phyloP scores from a whole-genome alignment of 2,329 filamentous ascomycete species.

The Aspergillus fumigatiaffinis region DNA sequence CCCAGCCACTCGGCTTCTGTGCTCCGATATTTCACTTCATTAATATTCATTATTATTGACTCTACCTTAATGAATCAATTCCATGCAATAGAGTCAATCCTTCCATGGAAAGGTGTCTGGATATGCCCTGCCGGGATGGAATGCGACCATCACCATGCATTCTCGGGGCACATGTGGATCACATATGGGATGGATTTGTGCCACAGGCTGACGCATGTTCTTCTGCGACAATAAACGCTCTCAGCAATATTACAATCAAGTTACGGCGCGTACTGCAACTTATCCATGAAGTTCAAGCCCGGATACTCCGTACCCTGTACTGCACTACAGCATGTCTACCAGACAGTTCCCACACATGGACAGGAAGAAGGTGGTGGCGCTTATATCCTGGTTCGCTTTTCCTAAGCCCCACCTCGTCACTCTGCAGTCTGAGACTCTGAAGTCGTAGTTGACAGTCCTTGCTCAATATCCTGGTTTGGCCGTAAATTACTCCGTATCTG shows the following conservation, averaged over 20 bases:
- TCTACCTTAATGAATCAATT: too few species aligned
- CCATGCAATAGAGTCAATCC: too few species aligned
- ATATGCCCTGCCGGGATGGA: conserved; percentile 8
- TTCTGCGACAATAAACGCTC: not conserved
- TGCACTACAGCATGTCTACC: not conserved
- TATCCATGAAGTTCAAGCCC: not conserved
- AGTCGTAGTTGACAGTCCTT: not conserved
- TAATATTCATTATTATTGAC: too few species aligned
- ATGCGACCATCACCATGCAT: conserved; percentile 11
- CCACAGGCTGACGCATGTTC: not conserved
- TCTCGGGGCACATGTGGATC: not conserved
- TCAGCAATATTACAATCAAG: not conserved
- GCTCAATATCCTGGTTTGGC: not conserved
- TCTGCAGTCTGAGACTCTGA: not conserved
- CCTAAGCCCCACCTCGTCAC: not conserved
- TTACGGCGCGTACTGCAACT: not conserved
- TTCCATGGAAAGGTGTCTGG: too few species aligned
- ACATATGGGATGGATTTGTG: not conserved
- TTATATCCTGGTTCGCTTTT: not conserved
- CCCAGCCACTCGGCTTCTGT: not conserved
- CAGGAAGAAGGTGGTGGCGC: conserved; percentile 2
- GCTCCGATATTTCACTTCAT: too few species aligned
- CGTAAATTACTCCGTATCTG: too few species aligned
- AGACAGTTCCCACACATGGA: conserved; percentile 3
- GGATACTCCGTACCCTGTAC: not conserved